phyloP scores from a whole-genome alignment of 2,329 filamentous ascomycete species.

The Sphaerulina populicola region DNA sequence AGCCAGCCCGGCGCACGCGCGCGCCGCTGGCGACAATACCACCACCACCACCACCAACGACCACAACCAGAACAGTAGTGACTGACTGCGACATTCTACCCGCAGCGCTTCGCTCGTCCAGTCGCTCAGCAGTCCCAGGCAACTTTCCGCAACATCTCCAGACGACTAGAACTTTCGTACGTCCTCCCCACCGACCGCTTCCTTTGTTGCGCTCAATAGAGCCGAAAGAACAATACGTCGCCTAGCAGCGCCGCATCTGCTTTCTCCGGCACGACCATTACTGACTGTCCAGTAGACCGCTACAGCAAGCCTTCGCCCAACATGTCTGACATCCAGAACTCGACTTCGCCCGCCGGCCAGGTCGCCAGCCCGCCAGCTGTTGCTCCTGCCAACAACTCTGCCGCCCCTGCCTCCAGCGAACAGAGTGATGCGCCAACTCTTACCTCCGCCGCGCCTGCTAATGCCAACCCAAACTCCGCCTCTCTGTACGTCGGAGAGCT shows the following conservation, averaged over 20 bases:
- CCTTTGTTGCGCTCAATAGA: slow-evolving; percentile 10
- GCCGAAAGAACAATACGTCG: slow-evolving; percentile 9
- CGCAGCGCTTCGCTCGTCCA: slow-evolving; percentile 10
- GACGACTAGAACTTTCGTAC: slow-evolving; percentile 8
- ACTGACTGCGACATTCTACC: slow-evolving; percentile 2
- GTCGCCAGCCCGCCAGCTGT: slow-evolving; percentile 60
- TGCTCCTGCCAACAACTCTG: slow-evolving; percentile 62
- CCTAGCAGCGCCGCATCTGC: slow-evolving; percentile 5
- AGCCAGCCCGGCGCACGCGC: background rate
- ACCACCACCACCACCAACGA: background rate
- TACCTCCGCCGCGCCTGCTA: slow-evolving; percentile 58
- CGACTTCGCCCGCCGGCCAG: slow-evolving; percentile 54
- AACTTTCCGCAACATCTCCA: slow-evolving; percentile 1
- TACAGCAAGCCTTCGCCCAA: slow-evolving; percentile 6
- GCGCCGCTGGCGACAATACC: background rate
- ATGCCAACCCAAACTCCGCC: slow-evolving; percentile 75
- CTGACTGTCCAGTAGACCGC: slow-evolving; percentile 6
- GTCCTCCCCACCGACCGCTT: background rate
- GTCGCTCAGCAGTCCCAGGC: slow-evolving; percentile 6
- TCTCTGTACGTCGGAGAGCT: slow-evolving; percentile 99
- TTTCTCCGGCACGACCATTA: slow-evolving; percentile 8
- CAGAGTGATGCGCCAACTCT: slow-evolving; percentile 62
- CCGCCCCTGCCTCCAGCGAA: slow-evolving; percentile 53
- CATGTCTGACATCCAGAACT: slow-evolving; percentile 41
- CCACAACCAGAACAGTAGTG: slow-evolving; percentile 3